These are phyloP conservation scores for Leptographium flavum DNA, from an alignment of 2,329 filamentous ascomycete genomes.

Conservation along the genomic window DNA sequence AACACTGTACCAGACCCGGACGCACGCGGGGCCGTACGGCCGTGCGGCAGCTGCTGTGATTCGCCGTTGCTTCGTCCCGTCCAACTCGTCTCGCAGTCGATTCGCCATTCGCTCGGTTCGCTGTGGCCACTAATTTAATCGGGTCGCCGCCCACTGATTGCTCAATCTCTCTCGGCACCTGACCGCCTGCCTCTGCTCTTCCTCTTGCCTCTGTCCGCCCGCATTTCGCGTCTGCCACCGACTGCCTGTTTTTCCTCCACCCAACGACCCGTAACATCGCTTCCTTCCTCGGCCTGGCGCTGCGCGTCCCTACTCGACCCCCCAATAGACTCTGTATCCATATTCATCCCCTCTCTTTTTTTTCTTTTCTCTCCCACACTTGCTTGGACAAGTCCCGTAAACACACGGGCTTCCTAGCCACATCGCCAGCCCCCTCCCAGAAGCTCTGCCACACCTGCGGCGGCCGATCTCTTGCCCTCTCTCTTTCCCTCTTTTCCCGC, in stretches of 20 bases:
- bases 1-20: neutral
- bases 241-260: too few species aligned
- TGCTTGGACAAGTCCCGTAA: neutral
- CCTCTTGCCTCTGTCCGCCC: too few species aligned
- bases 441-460: too few species aligned
- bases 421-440: neutral
- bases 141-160: neutral
- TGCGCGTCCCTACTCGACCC: neutral
- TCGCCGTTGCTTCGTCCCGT: too few species aligned
- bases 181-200: slow-evolving; percentile 5
- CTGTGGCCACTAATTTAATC: neutral
- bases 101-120: neutral
- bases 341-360: neutral
- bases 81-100: too few species aligned
- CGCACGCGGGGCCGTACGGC: neutral
- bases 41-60: too few species aligned
- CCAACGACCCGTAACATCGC: neutral
- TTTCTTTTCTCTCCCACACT: too few species aligned
- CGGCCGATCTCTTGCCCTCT: neutral
- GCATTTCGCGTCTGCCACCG: too few species aligned
- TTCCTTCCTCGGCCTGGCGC: neutral
- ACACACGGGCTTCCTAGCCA: neutral
- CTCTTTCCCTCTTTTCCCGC: neutral
- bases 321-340: too few species aligned
- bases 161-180: slow-evolving; percentile 1